A percentile compares a stretch with the other conserved stretches of the same genome.
Evolutionary conservation across 345 rosid genomes (phyloP).

Genomic region (Gossypium herbaceum): DNA sequence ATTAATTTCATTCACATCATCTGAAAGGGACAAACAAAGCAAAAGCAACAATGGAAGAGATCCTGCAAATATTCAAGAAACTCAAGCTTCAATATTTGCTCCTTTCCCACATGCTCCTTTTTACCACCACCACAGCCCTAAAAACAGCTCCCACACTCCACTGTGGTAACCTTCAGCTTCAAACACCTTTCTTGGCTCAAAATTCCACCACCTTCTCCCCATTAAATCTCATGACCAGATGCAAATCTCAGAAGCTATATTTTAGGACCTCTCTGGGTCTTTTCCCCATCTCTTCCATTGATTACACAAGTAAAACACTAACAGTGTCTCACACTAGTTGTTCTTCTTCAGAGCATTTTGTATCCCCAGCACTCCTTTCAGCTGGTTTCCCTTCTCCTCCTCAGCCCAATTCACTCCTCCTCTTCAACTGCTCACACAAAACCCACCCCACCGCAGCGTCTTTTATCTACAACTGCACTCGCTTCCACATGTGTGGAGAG

Average conservation of each 20-base stretch:
- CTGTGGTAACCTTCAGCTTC: constrained; percentile 35
- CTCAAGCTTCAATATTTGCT: constrained; percentile 14
- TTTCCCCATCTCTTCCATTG: constrained; percentile 41
- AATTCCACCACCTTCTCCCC: constrained; percentile 23
- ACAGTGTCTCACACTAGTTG: constrained; percentile 33
- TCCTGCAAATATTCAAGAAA: constrained; percentile 31
- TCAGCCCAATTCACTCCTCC: constrained; percentile 35
- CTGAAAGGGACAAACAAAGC: constrained; percentile 12
- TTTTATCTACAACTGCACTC: constrained; percentile 16
- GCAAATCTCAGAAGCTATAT: constrained; percentile 47
- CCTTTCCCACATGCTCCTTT: constrained; percentile 20
- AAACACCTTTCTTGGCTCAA: constrained; percentile 19
- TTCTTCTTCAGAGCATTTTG: constrained; percentile 26
- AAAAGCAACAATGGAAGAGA: constrained; percentile 11
- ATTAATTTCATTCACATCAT: constrained; percentile 3
- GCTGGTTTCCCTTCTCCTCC: constrained; percentile 39
- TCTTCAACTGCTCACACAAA: constrained; percentile 36
- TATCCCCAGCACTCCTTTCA: constrained; percentile 36
- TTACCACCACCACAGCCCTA: constrained; percentile 17
- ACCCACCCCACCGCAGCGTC: constrained; percentile 14
- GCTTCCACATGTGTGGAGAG: constrained; percentile 9
- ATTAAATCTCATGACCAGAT: constrained; percentile 29
- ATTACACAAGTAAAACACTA: constrained; percentile 38
- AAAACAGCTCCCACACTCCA: constrained; percentile 12
- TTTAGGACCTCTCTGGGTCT: constrained; percentile 48